Evolutionary conservation across 768 basidiomycete species (phyloP).

Genomic region (Cystobasidium tubakii): DNA sequence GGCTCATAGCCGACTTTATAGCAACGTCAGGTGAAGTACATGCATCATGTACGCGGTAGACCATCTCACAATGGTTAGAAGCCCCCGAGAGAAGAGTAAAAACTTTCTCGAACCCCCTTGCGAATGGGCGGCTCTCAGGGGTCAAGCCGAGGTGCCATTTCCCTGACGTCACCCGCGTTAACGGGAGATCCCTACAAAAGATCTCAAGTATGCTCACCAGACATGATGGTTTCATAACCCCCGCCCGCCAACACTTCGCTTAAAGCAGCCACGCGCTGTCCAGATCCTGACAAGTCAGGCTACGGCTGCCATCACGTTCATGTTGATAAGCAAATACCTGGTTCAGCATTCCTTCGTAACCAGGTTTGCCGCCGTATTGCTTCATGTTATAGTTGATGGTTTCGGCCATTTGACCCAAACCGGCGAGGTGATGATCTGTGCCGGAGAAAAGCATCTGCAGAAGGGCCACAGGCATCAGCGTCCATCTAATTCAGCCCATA

Average conservation of each 20-base stretch:
- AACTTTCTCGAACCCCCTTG: neutral
- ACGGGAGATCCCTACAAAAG: too few species aligned
- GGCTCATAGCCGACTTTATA: too few species aligned
- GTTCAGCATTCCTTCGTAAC: slow-evolving; percentile 1
- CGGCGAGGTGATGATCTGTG: neutral
- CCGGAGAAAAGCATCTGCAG: slow-evolving; percentile 11
- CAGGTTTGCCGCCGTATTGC: neutral
- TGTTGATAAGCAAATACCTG: too few species aligned
- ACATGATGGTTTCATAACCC: slow-evolving; percentile 5
- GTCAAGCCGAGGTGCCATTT: slow-evolving; percentile 7
- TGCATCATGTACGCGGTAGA: too few species aligned
- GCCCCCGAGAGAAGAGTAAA: neutral
- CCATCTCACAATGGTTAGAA: neutral
- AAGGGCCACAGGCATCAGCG: too few species aligned
- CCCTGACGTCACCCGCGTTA: too few species aligned
- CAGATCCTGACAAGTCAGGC: too few species aligned
- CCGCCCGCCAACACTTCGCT: neutral
- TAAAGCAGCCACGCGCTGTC: neutral
- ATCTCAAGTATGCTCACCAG: too few species aligned
- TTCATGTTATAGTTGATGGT: neutral
- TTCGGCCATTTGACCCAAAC: neutral
- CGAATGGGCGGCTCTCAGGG: neutral
- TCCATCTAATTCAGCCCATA: too few species aligned
- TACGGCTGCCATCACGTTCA: too few species aligned
- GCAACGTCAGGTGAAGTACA: too few species aligned